phyloP scores from a whole-genome alignment of 805 yeast genomes.

The Saturnispora besseyi region DNA sequence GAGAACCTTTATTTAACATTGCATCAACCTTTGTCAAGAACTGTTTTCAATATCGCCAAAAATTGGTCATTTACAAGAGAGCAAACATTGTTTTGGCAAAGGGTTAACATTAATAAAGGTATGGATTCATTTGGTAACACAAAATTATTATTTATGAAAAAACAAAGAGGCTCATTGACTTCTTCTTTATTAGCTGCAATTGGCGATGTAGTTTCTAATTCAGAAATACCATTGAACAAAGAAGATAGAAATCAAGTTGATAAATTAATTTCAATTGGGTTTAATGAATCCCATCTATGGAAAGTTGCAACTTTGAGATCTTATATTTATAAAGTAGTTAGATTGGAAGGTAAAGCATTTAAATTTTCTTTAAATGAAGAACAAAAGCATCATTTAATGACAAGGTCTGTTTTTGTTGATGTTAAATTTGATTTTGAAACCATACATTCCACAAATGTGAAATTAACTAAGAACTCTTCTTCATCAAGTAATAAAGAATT shows the following conservation, averaged over 20 bases:
- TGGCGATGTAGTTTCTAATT: conserved; percentile 31
- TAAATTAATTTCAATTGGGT: conserved; percentile 62
- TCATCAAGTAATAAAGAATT: background rate
- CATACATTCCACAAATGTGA: background rate
- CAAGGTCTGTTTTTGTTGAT: conserved; percentile 46
- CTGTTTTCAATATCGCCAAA: conserved; percentile 53
- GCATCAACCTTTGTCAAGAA: conserved; percentile 56
- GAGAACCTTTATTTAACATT: conserved; percentile 57
- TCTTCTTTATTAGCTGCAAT: conserved; percentile 18
- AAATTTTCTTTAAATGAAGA: background rate
- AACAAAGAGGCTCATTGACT: conserved; percentile 10
- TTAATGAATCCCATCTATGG: conserved; percentile 71
- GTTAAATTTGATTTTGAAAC: conserved; percentile 20
- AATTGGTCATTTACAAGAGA: conserved; percentile 64
- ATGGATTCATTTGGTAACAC: conserved; percentile 40
- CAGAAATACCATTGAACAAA: conserved; percentile 45
- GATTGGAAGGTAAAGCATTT: conserved; percentile 17
- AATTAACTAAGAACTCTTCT: background rate
- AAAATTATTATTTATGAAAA: conserved; percentile 28
- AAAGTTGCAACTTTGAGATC: conserved; percentile 64
- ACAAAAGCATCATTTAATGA: conserved; percentile 28
- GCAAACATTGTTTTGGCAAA: conserved; percentile 76
- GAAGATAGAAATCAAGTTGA: conserved; percentile 70
- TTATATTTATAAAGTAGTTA: conserved; percentile 53
- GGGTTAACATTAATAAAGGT: conserved; percentile 20